These are phyloP conservation scores for Pseudocercospora fuligena DNA, from an alignment of 2,329 filamentous ascomycete genomes.

Conservation along the genomic window DNA sequence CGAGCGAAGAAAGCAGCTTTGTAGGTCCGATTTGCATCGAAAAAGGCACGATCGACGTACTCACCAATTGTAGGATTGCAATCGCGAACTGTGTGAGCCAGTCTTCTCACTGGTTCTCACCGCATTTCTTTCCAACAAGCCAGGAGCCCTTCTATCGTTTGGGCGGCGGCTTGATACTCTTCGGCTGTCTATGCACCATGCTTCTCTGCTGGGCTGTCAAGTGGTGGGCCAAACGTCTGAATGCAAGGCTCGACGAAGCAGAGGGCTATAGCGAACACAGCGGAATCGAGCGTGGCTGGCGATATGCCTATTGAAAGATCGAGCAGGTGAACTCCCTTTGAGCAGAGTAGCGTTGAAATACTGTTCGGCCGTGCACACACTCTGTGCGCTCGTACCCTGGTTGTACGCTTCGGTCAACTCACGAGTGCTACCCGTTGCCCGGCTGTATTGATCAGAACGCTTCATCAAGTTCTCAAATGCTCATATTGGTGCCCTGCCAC, in stretches of 20 bases:
- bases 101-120: conserved; percentile 50
- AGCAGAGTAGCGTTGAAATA: not conserved
- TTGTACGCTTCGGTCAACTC: no score
- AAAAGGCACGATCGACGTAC: not conserved
- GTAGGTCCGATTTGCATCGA: not conserved
- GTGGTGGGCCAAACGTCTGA: conserved; percentile 35
- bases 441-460: not conserved
- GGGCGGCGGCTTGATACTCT: conserved; percentile 24
- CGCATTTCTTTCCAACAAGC: conserved; percentile 43
- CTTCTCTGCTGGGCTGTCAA: conserved; percentile 31
- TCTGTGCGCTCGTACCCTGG: no score
- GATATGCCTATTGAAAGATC: conserved; percentile 29
- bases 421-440: no score
- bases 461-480: not conserved
- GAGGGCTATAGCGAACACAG: conserved; percentile 35
- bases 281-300: conserved; percentile 39
- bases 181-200: conserved; percentile 28
- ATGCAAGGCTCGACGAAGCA: conserved; percentile 37
- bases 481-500: not conserved
- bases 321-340: not conserved
- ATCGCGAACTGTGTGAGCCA: conserved; percentile 51
- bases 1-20: conserved; percentile 49
- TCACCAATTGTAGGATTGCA: conserved; percentile 37
- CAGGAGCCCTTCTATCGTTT: conserved; percentile 26
- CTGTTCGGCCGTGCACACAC: no score